A percentile compares a stretch with the other conserved stretches of the same genome.
Conservation (phyloP, 768 basidiomycete species). For the Boletus reticuloceps region DNA sequence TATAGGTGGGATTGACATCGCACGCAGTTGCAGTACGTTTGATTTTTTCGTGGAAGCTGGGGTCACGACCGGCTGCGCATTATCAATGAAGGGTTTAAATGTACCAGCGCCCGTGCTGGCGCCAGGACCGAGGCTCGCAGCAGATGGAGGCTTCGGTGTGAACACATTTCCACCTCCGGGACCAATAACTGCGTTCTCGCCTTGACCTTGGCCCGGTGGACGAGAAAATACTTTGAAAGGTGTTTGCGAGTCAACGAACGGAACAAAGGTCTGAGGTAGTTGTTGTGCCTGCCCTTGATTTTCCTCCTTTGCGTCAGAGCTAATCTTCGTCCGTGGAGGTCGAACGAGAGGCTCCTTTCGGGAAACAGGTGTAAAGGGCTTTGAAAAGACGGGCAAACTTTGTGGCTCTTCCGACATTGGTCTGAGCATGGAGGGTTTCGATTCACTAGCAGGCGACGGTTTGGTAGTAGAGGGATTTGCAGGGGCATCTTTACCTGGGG, state of each 20-base stretch:
- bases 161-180: conserved; percentile 30
- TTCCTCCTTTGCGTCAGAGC: conserved; percentile 18
- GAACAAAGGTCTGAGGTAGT: conserved; percentile 38
- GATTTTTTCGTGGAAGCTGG: conserved; percentile 21
- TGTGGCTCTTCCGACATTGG: conserved; percentile 36
- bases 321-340: conserved; percentile 19
- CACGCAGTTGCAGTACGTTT: conserved; percentile 19
- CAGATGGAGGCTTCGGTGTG: conserved; percentile 42
- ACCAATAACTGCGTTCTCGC: conserved; percentile 33
- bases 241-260: conserved; percentile 39
- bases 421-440: conserved; percentile 29
- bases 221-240: conserved; percentile 69
- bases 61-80: conserved; percentile 10
- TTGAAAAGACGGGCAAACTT: conserved; percentile 49
- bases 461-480: conserved; percentile 21
- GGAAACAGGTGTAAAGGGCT: conserved; percentile 62
- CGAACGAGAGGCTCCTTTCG: conserved; percentile 35
- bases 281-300: conserved; percentile 14
- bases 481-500: conserved; percentile 18
- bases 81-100: conserved; percentile 41
- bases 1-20: conserved; percentile 14
- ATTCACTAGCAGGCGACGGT: conserved; percentile 21
- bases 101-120: conserved; percentile 7
- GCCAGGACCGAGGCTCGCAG: conserved; percentile 5
- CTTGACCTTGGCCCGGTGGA: conserved; percentile 44